A percentile compares a stretch with the other conserved stretches of the same genome.
These are phyloP conservation scores for Hyphodiscus hymeniophilus DNA, from an alignment of 495 filamentous ascomycete species.

Conservation along the genomic window DNA sequence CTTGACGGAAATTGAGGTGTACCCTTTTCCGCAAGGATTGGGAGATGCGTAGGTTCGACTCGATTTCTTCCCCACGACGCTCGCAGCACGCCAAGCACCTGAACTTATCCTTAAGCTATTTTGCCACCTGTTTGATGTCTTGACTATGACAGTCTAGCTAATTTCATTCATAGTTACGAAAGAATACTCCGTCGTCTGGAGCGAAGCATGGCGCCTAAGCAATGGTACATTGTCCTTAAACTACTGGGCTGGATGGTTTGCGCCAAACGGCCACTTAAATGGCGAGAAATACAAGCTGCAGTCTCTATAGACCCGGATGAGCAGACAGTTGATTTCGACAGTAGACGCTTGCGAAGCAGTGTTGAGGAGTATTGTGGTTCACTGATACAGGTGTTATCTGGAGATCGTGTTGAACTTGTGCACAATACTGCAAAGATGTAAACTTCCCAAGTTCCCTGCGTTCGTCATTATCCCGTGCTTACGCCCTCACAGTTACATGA, in stretches of 20 bases:
- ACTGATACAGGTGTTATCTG: conserved; percentile 30
- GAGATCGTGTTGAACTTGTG: conserved; percentile 30
- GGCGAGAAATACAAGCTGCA: conserved; percentile 39
- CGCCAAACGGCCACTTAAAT: conserved; percentile 35
- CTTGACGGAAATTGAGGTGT: conserved; percentile 24
- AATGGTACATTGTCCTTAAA: conserved; percentile 24
- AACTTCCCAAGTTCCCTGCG: conserved; percentile 23
- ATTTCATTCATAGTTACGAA: too few species aligned
- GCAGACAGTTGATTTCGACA: conserved; percentile 19
- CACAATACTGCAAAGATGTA: conserved; percentile 37
- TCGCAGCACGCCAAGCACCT: too few species aligned
- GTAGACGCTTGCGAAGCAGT: conserved; percentile 24
- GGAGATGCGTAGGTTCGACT: too few species aligned
- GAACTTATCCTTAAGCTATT: too few species aligned
- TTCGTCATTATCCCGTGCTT: conserved; percentile 15
- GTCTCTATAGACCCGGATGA: conserved; percentile 25
- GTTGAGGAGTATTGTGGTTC: conserved; percentile 36
- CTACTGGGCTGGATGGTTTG: conserved; percentile 38
- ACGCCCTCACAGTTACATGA: too few species aligned
- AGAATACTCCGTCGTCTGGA: too few species aligned
- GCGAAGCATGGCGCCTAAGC: too few species aligned
- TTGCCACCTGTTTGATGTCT: too few species aligned
- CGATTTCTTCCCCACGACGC: not conserved
- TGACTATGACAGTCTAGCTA: too few species aligned
- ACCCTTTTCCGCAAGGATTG: conserved; percentile 31